Percentiles rank a stretch among this genome's conserved stretches.
Evolutionary conservation across 106 monocot genomes (phyloP).

Genomic region (Triglochin maritima): DNA sequence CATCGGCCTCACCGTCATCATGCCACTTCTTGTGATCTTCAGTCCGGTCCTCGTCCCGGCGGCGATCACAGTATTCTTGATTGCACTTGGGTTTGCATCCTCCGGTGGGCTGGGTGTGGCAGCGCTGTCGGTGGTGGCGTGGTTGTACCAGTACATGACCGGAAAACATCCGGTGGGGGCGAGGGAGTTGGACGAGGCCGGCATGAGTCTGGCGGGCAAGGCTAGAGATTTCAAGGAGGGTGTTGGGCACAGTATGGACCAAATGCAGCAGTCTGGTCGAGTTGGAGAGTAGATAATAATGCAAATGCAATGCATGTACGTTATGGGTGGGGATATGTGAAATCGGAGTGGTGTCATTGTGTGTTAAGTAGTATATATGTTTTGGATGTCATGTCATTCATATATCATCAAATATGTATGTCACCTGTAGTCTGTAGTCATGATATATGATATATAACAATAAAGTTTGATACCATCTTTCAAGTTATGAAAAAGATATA

Average conservation of each 20-base stretch:
- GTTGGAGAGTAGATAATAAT: too few species aligned
- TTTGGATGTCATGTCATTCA: too few species aligned
- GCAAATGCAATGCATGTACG: too few species aligned
- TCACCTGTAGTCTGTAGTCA: too few species aligned
- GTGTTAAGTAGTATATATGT: too few species aligned
- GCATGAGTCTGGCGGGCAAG: slow-evolving; percentile 31
- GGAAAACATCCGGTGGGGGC: slow-evolving; percentile 56
- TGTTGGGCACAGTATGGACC: slow-evolving; percentile 2
- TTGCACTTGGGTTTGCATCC: slow-evolving; percentile 48
- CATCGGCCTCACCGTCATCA: slow-evolving; percentile 43
- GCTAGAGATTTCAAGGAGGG: slow-evolving; percentile 51
- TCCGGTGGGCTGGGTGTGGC: slow-evolving; percentile 69
- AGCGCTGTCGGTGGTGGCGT: slow-evolving; percentile 62
- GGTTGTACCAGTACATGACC: slow-evolving; percentile 67
- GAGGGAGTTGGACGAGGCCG: slow-evolving; percentile 45
- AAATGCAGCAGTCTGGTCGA: neutral
- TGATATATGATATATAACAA: too few species aligned
- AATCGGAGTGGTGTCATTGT: too few species aligned
- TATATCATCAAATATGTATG: too few species aligned
- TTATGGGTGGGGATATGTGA: too few species aligned
- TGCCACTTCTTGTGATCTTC: slow-evolving; percentile 65
- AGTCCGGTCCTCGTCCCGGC: slow-evolving; percentile 77
- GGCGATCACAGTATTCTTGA: slow-evolving; percentile 28
- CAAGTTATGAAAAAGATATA: too few species aligned
- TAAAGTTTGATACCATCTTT: too few species aligned